Evolutionary conservation across 495 filamentous ascomycete species (phyloP), one percentile per base, ranked within the genome.

Genomic region (Hyaloscypha finlandica): DNA sequence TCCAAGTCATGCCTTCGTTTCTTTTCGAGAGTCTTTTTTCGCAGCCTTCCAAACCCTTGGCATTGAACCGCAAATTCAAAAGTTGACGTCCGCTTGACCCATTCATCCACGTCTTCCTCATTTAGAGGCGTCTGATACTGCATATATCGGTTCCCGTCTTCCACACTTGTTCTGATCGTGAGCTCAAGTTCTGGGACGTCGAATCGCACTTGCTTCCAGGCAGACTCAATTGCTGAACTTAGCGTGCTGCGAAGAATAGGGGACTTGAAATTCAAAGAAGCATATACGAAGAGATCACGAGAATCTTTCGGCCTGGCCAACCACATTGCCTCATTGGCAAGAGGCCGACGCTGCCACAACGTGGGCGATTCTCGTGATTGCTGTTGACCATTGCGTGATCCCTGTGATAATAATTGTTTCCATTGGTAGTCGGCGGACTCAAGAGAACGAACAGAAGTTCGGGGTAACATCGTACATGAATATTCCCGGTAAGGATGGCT

Each of bases 151-250:
- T 62, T 57, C 6, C 39, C 59, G 25, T 70, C 59, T 22, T 60
- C 14, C 19, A 6, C 20, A 6, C 4, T 20, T 16, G 14, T 35
- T 4, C 12, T 19, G 3, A 22, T 19, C 4, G 29, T 61, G 19
- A 63, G 16, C 32, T 2, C 14, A 16, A 70, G 42, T 35, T 62
- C 58, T 19, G 68, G 68, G 31, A 58, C 39, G 16, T 70, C 68
- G 63, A 62, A 66, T 9, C 33, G 62, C 6, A 65, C 33, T 4
- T n/a, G 11, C 8, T 16, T n/a, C 68, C 68, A 70, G 14, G 48
- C 58, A 6, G 8, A 8, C 22, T n/a, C 61, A 12, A 30, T 37
- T 12, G 63, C 68, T 20, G 25, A 32, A 11, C n/a, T 42, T 20
- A 66, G 51, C 6, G 1, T 30, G 9, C 9, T 37, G 2, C 4